Evolutionary conservation across 1,284 basidiomycete genomes (phyloP).

Genomic region (Stygiomarasmius scandens): DNA sequence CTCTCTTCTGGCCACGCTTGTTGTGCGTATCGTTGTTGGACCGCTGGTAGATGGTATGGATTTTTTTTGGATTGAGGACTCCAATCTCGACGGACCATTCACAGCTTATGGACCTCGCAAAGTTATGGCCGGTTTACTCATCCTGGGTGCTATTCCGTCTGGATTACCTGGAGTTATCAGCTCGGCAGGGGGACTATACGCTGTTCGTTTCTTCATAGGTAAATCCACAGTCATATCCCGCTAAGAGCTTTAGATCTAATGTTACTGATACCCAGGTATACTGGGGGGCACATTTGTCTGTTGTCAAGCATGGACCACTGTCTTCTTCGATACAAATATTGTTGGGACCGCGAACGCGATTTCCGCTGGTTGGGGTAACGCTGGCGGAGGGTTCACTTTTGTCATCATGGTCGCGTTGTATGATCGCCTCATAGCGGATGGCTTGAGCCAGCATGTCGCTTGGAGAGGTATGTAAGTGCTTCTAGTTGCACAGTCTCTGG

Average conservation of each 20-base stretch:
- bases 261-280: conserved; percentile 32
- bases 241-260: not conserved
- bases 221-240: conserved; percentile 20
- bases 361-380: conserved; percentile 51
- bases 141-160: conserved; percentile 65
- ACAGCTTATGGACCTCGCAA: conserved; percentile 55
- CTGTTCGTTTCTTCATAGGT: conserved; percentile 52
- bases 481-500: not conserved
- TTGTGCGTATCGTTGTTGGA: conserved; percentile 57
- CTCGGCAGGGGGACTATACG: conserved; percentile 48
- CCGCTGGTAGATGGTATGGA: conserved; percentile 35
- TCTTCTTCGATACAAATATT: conserved; percentile 62
- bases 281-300: conserved; percentile 64
- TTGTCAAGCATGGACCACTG: conserved; percentile 61
- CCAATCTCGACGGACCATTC: not conserved
- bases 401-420: conserved; percentile 64
- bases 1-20: conserved; percentile 55
- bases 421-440: conserved; percentile 41
- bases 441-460: conserved; percentile 46
- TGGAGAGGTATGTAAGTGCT: conserved; percentile 41
- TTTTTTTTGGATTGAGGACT: too few species aligned
- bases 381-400: conserved; percentile 53
- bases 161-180: conserved; percentile 59
- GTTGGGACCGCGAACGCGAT: conserved; percentile 62
- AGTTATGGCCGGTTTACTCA: conserved; percentile 61